Base-by-base conservation (phyloP, 371 early-diverging fungal genomes). In the Funneliformis caledonium region DNA sequence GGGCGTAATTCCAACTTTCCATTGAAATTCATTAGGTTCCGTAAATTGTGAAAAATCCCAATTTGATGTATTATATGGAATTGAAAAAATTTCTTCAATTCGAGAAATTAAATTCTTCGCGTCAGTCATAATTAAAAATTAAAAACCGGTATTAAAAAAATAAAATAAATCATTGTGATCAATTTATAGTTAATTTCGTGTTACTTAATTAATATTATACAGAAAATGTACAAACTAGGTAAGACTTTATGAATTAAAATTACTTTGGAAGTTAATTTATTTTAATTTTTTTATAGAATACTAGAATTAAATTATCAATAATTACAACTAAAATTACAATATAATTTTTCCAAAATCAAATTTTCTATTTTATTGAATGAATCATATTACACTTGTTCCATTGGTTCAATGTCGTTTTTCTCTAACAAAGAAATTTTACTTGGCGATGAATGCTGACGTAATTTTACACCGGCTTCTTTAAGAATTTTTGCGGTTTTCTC, bases 361-460 rank as follows among this genome's bases (percentile, higher is more conserved):
- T 2, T 37, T 37, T 37, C 16, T 19, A 6, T 19, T 56, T 56
- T 56, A 56, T 56, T 56, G 56, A 56, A 16, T n/a, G 56, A 56
- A 16, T 56, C 0, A 56, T 56, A 56, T 56, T 56, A 56, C 16
- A 56, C 16, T 56, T 56, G 56, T 56, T 56, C 56, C 56, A 56
- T 56, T 56, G 56, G 56, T 56, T 56, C 56, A 56, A 56, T 56
- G 56, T 69, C 70, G 11, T 69, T 69, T 43, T 43, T 69, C 43
- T 69, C 43, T 22, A 69, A 43, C 22, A 88, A 87, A 26, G 85
- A 74, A 61, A 82, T 83, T 79, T 88, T 89, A 10, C 87, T 88
- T 0, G 92, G 91, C 8, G 94, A 91, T 7, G 91, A 87, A 84
- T 94, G 92, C 84, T 96, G 96, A 70, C 96, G 87, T 65, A 98